A percentile compares a stretch with the other conserved stretches of the same genome.
Conservation (phyloP, 176 grass and related monocot genomes). For the Hordeum vulgare region MorexV3_pseudomolecules_assembly NC_058518.1:16535733-16536232, state of each 20-base stretch:
- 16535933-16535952: neutral
- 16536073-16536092: neutral
- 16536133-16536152: neutral
- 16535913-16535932: neutral
- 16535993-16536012: slow-evolving; percentile 80
- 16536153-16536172: slow-evolving; percentile 82
- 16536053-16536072: slow-evolving; percentile 75
- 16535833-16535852: neutral
- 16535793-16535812: neutral
- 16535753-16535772: neutral
- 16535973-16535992: slow-evolving; percentile 1
- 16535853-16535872: neutral
- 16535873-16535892: neutral
- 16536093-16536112: neutral
- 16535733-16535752: neutral
- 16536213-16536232: slow-evolving; percentile 37
- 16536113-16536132: neutral
- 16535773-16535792: neutral
- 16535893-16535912: neutral
- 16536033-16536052: slow-evolving; percentile 89
- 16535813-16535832: neutral
- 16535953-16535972: neutral
- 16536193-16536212: slow-evolving; percentile 15
- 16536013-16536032: slow-evolving; percentile 75
- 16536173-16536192: slow-evolving; percentile 81